Percentiles rank a stretch among this genome's conserved stretches.
Conservation (phyloP, 2,329 filamentous ascomycete species). For the Shiraia bambusicola region DNA sequence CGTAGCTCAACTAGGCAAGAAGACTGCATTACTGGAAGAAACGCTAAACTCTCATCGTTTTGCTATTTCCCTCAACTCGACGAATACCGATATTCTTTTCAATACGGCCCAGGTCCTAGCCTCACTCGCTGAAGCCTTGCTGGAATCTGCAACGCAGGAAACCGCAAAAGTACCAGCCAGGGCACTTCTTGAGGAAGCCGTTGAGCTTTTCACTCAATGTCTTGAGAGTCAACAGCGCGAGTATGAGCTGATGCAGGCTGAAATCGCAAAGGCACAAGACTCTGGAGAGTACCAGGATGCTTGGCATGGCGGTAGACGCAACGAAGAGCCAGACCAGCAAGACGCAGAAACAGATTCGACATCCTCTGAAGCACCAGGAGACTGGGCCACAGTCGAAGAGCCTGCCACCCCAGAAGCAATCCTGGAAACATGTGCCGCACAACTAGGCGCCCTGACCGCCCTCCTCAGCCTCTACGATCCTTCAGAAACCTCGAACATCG, state of each 20-base stretch:
- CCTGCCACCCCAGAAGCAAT: slow-evolving; percentile 65
- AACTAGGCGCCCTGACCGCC: slow-evolving; percentile 53
- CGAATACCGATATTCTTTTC: slow-evolving; percentile 69
- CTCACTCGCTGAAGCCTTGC: slow-evolving; percentile 62
- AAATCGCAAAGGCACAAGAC: slow-evolving; percentile 35
- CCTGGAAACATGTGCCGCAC: slow-evolving; percentile 67
- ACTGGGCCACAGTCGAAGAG: slow-evolving; percentile 68
- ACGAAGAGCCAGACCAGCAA: slow-evolving; percentile 12
- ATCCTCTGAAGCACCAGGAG: slow-evolving; percentile 49
- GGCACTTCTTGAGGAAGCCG: slow-evolving; percentile 59
- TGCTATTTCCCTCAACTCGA: slow-evolving; percentile 60
- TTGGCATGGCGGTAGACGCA: slow-evolving; percentile 16
- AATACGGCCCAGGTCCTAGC: slow-evolving; percentile 71
- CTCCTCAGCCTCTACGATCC: slow-evolving; percentile 54
- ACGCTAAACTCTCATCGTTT: slow-evolving; percentile 65
- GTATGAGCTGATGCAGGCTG: slow-evolving; percentile 44
- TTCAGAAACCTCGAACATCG: slow-evolving; percentile 50
- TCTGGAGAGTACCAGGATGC: slow-evolving; percentile 24
- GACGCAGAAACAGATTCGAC: slow-evolving; percentile 29
- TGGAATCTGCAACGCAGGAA: slow-evolving; percentile 52
- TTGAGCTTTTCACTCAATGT: slow-evolving; percentile 60
- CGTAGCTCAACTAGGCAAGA: slow-evolving; percentile 58
- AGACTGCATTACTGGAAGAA: slow-evolving; percentile 58
- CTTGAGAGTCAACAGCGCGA: slow-evolving; percentile 49
- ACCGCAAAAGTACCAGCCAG: slow-evolving; percentile 50